phyloP scores from a whole-genome alignment of 805 yeast species.

The Starmera amethionina region DNA sequence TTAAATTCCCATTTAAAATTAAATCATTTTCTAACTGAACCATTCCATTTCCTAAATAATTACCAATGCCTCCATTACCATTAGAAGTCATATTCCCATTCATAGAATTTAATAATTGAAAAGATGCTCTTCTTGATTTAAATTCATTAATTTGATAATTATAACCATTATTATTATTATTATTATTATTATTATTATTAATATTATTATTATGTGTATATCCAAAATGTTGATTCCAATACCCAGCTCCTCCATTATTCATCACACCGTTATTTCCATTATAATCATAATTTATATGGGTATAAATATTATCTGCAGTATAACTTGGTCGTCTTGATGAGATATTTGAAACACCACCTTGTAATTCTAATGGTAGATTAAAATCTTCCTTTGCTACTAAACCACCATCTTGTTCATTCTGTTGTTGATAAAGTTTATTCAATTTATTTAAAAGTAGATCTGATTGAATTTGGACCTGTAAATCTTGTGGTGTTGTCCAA shows the following conservation, averaged over 20 bases:
- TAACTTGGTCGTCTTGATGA: conserved; percentile 66
- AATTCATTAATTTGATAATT: conserved; percentile 6
- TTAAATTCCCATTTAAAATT: conserved; percentile 41
- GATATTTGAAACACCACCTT: conserved; percentile 54
- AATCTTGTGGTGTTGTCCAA: too few relatives aligned
- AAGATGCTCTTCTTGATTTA: conserved; percentile 17
- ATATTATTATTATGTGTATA: background rate
- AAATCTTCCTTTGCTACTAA: conserved; percentile 14
- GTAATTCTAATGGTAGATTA: conserved; percentile 46
- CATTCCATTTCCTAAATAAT: conserved; percentile 2
- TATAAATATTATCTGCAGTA: conserved; percentile 44
- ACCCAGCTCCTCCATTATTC: conserved; percentile 6
- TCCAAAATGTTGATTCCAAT: conserved; percentile 3
- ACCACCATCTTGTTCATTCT: too few relatives aligned
- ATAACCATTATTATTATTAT: conserved; percentile 3
- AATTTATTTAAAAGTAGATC: too few relatives aligned
- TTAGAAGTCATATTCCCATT: conserved; percentile 1
- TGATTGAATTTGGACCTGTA: too few relatives aligned
- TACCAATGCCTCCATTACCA: background rate
- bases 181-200: background rate
- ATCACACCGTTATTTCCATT: too few relatives aligned
- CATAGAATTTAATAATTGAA: conserved; percentile 7
- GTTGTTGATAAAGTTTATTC: too few relatives aligned
- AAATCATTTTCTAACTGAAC: conserved; percentile 51
- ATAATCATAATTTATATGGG: conserved; percentile 31